Percentiles rank a stretch among this genome's conserved stretches.
Conservation (phyloP, 495 filamentous ascomycete species). For the Jackrogersella minutella region DNA sequence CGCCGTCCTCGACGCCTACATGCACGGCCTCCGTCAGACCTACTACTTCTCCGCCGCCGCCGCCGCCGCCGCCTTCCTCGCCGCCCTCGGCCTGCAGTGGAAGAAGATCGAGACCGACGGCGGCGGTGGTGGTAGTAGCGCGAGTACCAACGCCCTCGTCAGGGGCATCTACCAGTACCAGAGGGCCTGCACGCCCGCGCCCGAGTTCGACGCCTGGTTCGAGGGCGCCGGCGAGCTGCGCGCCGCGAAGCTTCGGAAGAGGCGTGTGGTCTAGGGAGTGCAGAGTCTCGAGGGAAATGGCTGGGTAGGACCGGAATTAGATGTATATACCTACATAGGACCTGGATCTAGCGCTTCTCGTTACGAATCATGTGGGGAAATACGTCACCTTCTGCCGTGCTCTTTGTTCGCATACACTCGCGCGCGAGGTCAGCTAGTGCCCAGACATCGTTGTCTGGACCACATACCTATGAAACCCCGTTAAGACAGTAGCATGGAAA, state of each 20-base stretch:
- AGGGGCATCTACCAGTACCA: not conserved
- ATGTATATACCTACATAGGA: not conserved
- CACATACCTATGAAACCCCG: no score
- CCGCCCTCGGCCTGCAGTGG: constrained; percentile 52
- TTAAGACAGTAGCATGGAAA: no score
- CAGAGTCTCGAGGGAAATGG: not conserved
- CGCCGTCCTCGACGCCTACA: constrained; percentile 53
- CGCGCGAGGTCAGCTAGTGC: not conserved
- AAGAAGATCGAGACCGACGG: constrained; percentile 54
- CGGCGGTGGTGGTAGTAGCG: not conserved
- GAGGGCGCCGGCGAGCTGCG: constrained; percentile 31
- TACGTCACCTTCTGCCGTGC: not conserved
- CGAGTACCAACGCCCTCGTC: not conserved
- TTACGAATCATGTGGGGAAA: not conserved
- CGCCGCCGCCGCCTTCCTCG: constrained; percentile 51
- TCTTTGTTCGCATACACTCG: not conserved
- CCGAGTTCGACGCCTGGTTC: constrained; percentile 28
- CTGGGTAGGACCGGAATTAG: not conserved
- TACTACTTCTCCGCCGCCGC: constrained; percentile 56
- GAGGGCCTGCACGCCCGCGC: constrained; percentile 26
- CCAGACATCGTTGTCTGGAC: not conserved
- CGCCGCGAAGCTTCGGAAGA: constrained; percentile 25
- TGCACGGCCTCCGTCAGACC: constrained; percentile 52
- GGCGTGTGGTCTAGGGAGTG: not conserved
- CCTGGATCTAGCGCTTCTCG: not conserved